Conservation (phyloP, 176 grass and related monocot species). For the Juncus inflexus region DNA sequence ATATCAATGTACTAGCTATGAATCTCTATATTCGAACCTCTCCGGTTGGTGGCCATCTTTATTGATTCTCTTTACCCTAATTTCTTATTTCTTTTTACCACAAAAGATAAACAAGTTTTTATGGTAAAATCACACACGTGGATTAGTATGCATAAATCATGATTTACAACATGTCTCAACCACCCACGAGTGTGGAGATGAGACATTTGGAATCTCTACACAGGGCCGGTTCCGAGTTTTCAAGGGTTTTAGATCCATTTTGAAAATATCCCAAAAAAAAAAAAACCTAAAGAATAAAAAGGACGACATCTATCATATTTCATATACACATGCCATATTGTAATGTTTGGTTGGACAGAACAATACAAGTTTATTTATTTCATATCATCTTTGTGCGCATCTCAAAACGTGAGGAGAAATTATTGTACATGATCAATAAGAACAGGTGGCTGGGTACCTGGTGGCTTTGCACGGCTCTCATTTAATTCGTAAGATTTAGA, state of each 20-base stretch:
- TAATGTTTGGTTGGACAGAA: not conserved
- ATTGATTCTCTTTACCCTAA: no score
- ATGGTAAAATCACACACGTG: no score
- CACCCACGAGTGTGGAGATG: not conserved
- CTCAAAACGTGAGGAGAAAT: not conserved
- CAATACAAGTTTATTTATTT: not conserved
- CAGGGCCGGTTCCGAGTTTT: no score
- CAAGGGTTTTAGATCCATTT: no score
- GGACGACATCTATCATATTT: not conserved
- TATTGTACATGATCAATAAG: not conserved
- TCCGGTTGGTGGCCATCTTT: no score
- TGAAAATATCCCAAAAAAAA: not conserved
- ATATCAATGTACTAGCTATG: no score
- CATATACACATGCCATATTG: not conserved
- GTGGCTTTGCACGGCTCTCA: not conserved
- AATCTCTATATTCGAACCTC: no score
- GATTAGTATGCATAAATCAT: not conserved
- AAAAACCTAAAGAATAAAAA: not conserved
- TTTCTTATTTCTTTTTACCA: no score
- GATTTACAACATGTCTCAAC: no score
- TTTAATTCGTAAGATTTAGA: slow-evolving; percentile 12
- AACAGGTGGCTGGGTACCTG: not conserved
- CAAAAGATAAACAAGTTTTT: not conserved
- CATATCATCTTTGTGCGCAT: not conserved
- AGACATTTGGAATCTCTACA: slow-evolving; percentile 6